A percentile compares a stretch with the other conserved stretches of the same genome.
These are phyloP conservation scores for Voacanga thouarsii DNA, from an alignment of 257 asterid genomes.

Conservation along the genomic window DNA sequence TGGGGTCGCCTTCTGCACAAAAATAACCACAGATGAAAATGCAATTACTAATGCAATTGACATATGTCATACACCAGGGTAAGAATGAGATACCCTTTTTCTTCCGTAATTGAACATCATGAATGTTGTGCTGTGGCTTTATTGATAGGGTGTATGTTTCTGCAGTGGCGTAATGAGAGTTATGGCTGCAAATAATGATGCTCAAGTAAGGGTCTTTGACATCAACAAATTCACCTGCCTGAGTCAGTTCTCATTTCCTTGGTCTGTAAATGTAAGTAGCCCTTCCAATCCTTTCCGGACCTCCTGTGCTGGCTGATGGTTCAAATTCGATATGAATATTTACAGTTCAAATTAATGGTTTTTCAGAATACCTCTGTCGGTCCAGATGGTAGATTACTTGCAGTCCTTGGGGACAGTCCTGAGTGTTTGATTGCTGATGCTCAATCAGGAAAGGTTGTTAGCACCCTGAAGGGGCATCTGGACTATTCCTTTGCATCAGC, in stretches of 20 bases:
- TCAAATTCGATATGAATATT: too few species aligned
- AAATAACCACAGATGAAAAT: conserved; percentile 59
- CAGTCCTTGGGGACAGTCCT: conserved; percentile 69
- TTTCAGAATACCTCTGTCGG: conserved; percentile 62
- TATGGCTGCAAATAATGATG: conserved; percentile 77
- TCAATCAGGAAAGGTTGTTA: conserved; percentile 38
- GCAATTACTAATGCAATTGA: conserved; percentile 84
- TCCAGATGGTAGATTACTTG: conserved; percentile 64
- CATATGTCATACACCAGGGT: conserved; percentile 43
- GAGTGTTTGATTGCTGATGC: conserved; percentile 43
- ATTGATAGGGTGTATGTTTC: neutral
- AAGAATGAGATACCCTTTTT: conserved; percentile 10
- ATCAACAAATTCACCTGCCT: conserved; percentile 46
- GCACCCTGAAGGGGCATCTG: conserved; percentile 63
- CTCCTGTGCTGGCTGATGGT: neutral
- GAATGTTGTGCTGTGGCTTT: neutral
- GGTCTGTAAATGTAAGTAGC: conserved; percentile 88
- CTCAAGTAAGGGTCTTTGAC: conserved; percentile 71
- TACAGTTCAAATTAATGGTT: neutral
- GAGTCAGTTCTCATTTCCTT: conserved; percentile 59
- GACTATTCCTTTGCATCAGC: conserved; percentile 83
- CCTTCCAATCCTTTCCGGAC: neutral
- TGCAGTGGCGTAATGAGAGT: conserved; percentile 66
- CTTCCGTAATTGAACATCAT: neutral
- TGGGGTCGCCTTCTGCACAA: conserved; percentile 69